These are phyloP conservation scores for Backusella morwellensis DNA, from an alignment of 192 early-diverging fungal species.

Conservation along the genomic window DNA sequence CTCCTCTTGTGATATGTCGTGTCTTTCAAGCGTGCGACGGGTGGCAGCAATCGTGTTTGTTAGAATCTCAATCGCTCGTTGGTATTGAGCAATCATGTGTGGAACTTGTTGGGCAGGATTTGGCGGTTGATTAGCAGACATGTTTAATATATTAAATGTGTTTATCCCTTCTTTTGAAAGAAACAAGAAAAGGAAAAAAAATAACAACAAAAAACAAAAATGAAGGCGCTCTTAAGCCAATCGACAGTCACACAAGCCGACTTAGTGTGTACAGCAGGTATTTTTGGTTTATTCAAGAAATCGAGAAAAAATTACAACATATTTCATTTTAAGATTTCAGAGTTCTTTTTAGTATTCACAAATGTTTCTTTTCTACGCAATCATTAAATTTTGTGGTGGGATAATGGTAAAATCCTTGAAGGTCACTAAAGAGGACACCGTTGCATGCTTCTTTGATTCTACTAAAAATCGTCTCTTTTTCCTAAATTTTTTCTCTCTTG, in stretches of 20 bases:
- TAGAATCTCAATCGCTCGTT: slow-evolving; percentile 16
- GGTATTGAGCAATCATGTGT: slow-evolving; percentile 28
- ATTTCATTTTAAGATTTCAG: not conserved
- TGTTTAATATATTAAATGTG: not conserved
- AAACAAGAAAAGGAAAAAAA: not conserved
- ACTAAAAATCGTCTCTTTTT: not conserved
- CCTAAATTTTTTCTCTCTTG: too few relatives aligned
- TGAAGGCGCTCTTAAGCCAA: not conserved
- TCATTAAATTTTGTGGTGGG: slow-evolving; percentile 1
- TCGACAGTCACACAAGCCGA: not conserved
- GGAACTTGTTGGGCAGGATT: slow-evolving; percentile 14
- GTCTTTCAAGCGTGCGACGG: slow-evolving; percentile 20
- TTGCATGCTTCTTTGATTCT: slow-evolving; percentile 12
- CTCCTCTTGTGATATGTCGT: slow-evolving; percentile 25
- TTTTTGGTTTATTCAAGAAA: too few relatives aligned
- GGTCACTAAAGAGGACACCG: not conserved
- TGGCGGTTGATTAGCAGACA: slow-evolving; percentile 11
- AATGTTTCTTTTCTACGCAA: slow-evolving; percentile 14
- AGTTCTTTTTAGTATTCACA: not conserved
- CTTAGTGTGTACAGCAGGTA: not conserved
- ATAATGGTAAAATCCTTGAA: slow-evolving; percentile 16
- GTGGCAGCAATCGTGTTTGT: slow-evolving; percentile 17
- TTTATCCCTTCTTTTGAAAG: not conserved
- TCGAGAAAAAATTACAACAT: not conserved
- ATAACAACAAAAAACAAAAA: not conserved